These are phyloP conservation scores for Pseudopyricularia javanii DNA, from an alignment of 2,329 filamentous ascomycete genomes.

Conservation along the genomic window DNA sequence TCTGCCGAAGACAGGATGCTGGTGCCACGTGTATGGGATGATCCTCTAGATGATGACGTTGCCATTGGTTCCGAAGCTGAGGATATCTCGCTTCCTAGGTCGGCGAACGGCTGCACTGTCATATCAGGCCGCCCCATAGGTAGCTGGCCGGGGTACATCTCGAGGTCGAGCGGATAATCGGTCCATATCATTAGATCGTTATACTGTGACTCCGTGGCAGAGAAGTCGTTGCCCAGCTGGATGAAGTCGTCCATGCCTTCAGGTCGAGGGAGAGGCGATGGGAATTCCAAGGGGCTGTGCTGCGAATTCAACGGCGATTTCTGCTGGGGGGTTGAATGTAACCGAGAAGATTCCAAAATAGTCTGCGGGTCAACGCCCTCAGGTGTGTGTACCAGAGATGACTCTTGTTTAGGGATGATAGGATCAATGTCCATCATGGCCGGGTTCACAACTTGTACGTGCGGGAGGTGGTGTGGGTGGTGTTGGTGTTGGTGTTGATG, in stretches of 20 bases:
- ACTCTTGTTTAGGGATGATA: conserved; percentile 11
- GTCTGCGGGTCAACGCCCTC: conserved; percentile 12
- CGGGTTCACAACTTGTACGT: conserved; percentile 15
- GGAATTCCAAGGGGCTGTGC: conserved; percentile 20
- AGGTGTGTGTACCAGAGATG: conserved; percentile 4
- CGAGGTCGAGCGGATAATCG: conserved; percentile 29
- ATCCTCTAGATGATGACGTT: conserved; percentile 26
- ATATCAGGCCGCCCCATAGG: conserved; percentile 20
- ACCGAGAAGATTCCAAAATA: conserved; percentile 15
- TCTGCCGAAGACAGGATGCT: conserved; percentile 31
- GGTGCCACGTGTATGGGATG: conserved; percentile 31
- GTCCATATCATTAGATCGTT: conserved; percentile 31
- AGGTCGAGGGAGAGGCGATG: conserved; percentile 22
- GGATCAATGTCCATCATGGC: conserved; percentile 24
- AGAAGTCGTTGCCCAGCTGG: conserved; percentile 21
- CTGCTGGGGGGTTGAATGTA: conserved; percentile 15
- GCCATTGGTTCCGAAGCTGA: conserved; percentile 28
- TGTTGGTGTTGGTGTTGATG: conserved; percentile 4
- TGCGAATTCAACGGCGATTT: conserved; percentile 17
- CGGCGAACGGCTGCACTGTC: conserved; percentile 22
- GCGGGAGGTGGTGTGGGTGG: conserved; percentile 1
- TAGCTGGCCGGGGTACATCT: conserved; percentile 23
- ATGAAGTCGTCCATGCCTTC: conserved; percentile 30
- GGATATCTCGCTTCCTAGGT: conserved; percentile 24
- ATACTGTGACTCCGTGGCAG: conserved; percentile 22